Conservation (phyloP, 108 stramenopile species). For the Pelagomonas calceolata region DNA sequence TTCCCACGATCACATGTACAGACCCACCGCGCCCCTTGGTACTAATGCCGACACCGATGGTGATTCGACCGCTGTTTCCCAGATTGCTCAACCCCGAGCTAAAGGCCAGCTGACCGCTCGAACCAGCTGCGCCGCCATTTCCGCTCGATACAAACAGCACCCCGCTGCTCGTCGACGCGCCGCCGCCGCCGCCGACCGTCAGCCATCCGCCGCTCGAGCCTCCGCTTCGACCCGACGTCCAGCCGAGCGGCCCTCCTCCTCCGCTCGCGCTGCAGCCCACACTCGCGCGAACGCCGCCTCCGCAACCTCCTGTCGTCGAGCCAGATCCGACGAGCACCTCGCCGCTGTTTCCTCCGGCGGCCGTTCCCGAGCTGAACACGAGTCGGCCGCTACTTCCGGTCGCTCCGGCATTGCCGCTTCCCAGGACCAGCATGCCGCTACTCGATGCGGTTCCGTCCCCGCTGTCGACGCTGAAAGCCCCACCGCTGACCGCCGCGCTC, state of each 20-base stretch:
- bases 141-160: background rate
- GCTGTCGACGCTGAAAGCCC: background rate
- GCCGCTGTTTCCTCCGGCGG: conserved; percentile 21
- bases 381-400: conserved; percentile 6
- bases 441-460: conserved; percentile 1
- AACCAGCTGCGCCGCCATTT: background rate
- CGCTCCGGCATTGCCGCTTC: conserved; percentile 9
- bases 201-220: background rate
- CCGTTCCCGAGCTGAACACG: conserved; percentile 17
- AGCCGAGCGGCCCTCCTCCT: background rate
- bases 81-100: background rate
- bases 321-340: conserved; percentile 9
- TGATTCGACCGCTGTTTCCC: background rate
- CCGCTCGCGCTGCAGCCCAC: conserved; percentile 8
- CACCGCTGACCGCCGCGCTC: background rate
- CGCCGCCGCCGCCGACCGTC: background rate
- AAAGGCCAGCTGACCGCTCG: background rate
- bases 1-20: background rate
- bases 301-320: background rate
- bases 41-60: background rate
- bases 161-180: background rate
- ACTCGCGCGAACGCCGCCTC: background rate
- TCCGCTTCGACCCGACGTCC: background rate
- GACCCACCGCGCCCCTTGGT: background rate
- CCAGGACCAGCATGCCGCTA: conserved; percentile 16